Conservation (phyloP, 345 rosid species). For the Salix exigua region DNA sequence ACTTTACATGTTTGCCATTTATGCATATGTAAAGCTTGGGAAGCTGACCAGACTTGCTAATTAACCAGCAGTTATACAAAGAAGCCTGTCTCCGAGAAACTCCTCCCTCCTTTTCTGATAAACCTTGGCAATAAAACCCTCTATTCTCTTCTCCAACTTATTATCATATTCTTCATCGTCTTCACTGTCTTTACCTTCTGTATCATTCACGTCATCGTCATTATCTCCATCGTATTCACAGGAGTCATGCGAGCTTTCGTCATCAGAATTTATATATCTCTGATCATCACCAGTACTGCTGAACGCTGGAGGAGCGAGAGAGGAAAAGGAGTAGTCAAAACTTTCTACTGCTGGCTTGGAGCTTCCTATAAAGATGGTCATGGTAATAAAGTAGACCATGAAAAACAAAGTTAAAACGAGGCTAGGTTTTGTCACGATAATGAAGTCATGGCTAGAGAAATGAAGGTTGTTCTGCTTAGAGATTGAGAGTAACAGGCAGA, state of each 20-base stretch:
- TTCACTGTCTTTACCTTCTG: not conserved
- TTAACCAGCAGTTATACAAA: slow-evolving; percentile 7
- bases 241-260: not conserved
- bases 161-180: slow-evolving; percentile 9
- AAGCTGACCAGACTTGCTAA: too few species aligned
- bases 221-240: slow-evolving; percentile 13
- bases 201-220: slow-evolving; percentile 5
- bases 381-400: slow-evolving; percentile 16
- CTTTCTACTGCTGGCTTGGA: slow-evolving; percentile 6
- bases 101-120: slow-evolving; percentile 28
- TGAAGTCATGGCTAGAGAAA: slow-evolving; percentile 15
- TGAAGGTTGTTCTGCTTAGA: slow-evolving; percentile 7
- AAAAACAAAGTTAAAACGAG: slow-evolving; percentile 10
- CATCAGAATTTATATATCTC: not conserved
- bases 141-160: slow-evolving; percentile 20
- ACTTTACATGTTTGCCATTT: not conserved
- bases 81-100: slow-evolving; percentile 14
- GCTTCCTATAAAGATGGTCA: slow-evolving; percentile 15
- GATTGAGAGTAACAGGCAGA: not conserved
- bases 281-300: not conserved
- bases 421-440: slow-evolving; percentile 17
- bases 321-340: not conserved
- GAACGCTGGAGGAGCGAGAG: not conserved
- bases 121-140: slow-evolving; percentile 27
- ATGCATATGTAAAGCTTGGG: not conserved